These are phyloP conservation scores for Marchantia polymorpha DNA, from an alignment of 225 moss, liverwort and hornwort genomes.

Conservation along the genomic window DNA sequence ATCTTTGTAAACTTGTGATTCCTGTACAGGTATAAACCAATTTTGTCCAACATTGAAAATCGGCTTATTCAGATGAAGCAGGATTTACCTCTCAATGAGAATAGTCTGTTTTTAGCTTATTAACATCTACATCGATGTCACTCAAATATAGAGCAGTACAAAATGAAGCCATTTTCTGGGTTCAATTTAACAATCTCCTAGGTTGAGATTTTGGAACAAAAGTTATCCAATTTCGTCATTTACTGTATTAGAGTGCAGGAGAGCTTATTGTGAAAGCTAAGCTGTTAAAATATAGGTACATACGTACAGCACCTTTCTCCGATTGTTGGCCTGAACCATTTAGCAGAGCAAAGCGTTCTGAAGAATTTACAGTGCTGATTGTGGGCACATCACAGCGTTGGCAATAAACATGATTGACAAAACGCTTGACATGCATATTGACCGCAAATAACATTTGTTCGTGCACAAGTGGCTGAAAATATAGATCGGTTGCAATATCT, in stretches of 20 bases:
- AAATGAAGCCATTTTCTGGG: no score
- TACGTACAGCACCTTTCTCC: not conserved
- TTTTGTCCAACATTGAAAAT: slow-evolving; percentile 76
- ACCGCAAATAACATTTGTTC: not conserved
- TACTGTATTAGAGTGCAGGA: no score
- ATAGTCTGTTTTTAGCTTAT: slow-evolving; percentile 8
- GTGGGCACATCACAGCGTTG: not conserved
- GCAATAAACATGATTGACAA: not conserved
- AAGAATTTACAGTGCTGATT: not conserved
- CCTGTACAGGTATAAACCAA: slow-evolving; percentile 70
- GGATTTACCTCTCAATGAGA: slow-evolving; percentile 27
- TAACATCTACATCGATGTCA: not conserved
- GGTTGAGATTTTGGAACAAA: no score
- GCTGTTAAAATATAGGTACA: not conserved
- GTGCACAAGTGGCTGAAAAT: no score
- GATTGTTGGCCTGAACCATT: not conserved
- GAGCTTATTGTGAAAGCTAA: not conserved
- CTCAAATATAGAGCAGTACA: not conserved
- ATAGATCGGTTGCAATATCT: no score
- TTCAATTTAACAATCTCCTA: no score
- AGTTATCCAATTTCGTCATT: no score
- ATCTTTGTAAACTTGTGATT: no score
- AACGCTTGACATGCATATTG: not conserved
- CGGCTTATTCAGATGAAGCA: slow-evolving; percentile 75
- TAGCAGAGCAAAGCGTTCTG: not conserved